phyloP scores from a whole-genome alignment of 371 early-diverging fungal species.

The Mortierella sp. region DNA sequence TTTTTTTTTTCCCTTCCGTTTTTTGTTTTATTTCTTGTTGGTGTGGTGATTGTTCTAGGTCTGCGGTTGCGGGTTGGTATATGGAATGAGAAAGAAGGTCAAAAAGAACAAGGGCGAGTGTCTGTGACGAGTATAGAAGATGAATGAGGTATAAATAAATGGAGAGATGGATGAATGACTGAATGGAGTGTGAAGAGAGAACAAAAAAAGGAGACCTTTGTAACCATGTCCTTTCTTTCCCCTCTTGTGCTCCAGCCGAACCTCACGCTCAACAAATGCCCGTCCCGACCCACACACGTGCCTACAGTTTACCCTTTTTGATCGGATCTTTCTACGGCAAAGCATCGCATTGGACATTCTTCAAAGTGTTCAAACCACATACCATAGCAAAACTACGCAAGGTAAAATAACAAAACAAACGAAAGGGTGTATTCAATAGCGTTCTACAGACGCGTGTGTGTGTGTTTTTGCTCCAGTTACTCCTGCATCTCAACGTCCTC shows the following conservation, averaged over 20 bases:
- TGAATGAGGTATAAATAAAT: not conserved
- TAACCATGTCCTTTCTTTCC: not conserved
- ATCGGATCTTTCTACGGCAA: not conserved
- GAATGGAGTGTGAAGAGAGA: not conserved
- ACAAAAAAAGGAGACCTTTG: not conserved
- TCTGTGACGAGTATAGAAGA: not conserved
- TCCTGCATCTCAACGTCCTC: slow-evolving; percentile 59
- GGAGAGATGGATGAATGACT: not conserved
- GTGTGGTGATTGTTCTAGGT: not conserved
- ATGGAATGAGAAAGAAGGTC: not conserved
- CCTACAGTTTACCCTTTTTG: not conserved
- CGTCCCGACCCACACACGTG: slow-evolving; percentile 10
- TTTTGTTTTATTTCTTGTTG: not conserved
- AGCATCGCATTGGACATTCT: not conserved
- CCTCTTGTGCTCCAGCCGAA: slow-evolving; percentile 9
- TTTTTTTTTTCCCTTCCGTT: slow-evolving; percentile 4
- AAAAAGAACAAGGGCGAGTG: not conserved
- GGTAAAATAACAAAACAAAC: not conserved
- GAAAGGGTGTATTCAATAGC: not conserved
- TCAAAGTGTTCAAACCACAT: not conserved
- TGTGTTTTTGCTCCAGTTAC: not conserved
- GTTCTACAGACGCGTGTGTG: not conserved
- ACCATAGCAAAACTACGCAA: not conserved
- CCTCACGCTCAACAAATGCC: not conserved
- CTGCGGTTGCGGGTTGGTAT: not conserved